Conservation (phyloP, 257 asterid genomes). For the Fraxinus americana region DNA sequence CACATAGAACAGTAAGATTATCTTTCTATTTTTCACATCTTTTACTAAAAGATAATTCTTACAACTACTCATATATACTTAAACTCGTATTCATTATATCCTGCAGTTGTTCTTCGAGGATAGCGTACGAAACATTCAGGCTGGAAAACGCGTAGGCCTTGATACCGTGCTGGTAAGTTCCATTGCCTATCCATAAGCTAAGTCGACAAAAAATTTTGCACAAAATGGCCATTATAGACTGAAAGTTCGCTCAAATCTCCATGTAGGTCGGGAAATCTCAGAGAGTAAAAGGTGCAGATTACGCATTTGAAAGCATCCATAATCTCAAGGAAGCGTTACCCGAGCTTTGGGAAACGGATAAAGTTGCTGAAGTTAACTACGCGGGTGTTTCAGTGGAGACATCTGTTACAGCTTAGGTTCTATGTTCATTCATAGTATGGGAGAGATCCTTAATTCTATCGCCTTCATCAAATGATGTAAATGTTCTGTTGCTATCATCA, state of each 20-base stretch:
- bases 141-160: slow-evolving; percentile 84
- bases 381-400: slow-evolving; percentile 80
- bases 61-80: neutral
- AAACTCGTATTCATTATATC: neutral
- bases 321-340: slow-evolving; percentile 94
- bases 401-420: slow-evolving; percentile 71
- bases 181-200: neutral
- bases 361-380: slow-evolving; percentile 56
- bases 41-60: neutral
- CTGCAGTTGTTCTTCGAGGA: slow-evolving; percentile 92
- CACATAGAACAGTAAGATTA: slow-evolving; percentile 73
- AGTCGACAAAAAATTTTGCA: neutral
- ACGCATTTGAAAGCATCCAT: slow-evolving; percentile 85
- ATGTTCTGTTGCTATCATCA: slow-evolving; percentile 35
- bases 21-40: neutral
- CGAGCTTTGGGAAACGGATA: slow-evolving; percentile 80
- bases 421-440: slow-evolving; percentile 2
- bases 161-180: slow-evolving; percentile 76
- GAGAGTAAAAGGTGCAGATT: slow-evolving; percentile 87
- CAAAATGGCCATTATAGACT: neutral
- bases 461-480: slow-evolving; percentile 33
- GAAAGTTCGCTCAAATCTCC: neutral
- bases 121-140: slow-evolving; percentile 73
- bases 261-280: slow-evolving; percentile 82
- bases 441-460: slow-evolving; percentile 21